These are phyloP conservation scores for Lactifluus pinguis DNA, from an alignment of 768 basidiomycete species.

Conservation along the genomic window DNA sequence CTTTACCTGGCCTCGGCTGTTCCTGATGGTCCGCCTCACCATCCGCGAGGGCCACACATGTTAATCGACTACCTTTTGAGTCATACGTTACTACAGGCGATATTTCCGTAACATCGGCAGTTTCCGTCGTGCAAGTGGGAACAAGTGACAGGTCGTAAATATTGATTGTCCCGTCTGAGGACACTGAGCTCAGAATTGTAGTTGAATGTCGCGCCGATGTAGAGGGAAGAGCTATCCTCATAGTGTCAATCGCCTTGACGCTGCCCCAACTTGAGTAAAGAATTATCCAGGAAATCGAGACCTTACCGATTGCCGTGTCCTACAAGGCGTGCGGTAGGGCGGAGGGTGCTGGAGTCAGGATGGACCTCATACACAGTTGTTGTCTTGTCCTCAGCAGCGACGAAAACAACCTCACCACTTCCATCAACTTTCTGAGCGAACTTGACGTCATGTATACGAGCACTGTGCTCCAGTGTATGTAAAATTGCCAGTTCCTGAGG, in stretches of 20 bases:
- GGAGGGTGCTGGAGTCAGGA: slow-evolving; percentile 35
- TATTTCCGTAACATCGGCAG: slow-evolving; percentile 29
- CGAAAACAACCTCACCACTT: slow-evolving; percentile 62
- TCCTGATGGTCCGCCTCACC: slow-evolving; percentile 24
- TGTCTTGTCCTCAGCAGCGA: slow-evolving; percentile 86
- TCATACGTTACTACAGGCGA: slow-evolving; percentile 62
- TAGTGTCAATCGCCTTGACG: slow-evolving; percentile 71
- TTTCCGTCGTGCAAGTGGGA: slow-evolving; percentile 12
- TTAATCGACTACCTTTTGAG: slow-evolving; percentile 78
- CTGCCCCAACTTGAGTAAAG: slow-evolving; percentile 30
- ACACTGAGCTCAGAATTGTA: slow-evolving; percentile 65
- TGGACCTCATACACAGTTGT: slow-evolving; percentile 66
- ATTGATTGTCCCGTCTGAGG: slow-evolving; percentile 83
- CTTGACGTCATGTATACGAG: slow-evolving; percentile 75
- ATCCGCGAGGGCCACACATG: slow-evolving; percentile 57
- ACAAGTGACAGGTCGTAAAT: slow-evolving; percentile 63
- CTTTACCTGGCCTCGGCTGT: slow-evolving; percentile 21
- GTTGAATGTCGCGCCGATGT: slow-evolving; percentile 32
- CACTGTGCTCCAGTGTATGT: slow-evolving; percentile 63
- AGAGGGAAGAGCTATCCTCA: slow-evolving; percentile 49
- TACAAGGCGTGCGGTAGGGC: slow-evolving; percentile 56
- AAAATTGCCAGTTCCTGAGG: slow-evolving; percentile 69
- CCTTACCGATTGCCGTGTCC: slow-evolving; percentile 85
- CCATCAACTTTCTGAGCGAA: slow-evolving; percentile 58
- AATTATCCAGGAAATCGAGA: not conserved